Evolutionary conservation across 2,329 filamentous ascomycete species (phyloP).

Genomic region (Fulvia fulva): DNA sequence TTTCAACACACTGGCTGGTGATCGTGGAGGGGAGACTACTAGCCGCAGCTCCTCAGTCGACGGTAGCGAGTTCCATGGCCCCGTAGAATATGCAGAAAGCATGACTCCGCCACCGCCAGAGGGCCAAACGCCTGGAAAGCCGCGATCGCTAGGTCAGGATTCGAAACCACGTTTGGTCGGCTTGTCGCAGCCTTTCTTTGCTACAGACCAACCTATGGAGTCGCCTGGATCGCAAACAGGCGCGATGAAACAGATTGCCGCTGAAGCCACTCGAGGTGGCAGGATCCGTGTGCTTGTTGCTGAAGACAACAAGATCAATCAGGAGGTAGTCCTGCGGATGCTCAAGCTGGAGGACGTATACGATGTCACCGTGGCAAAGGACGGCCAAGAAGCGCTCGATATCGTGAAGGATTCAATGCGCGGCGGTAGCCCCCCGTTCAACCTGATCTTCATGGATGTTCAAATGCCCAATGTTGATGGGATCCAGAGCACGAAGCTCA

Average conservation of each 20-base stretch:
- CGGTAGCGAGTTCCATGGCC: slow-evolving; percentile 10
- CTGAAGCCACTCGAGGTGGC: slow-evolving; percentile 53
- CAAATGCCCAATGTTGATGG: slow-evolving; percentile 68
- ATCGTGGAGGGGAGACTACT: slow-evolving; percentile 13
- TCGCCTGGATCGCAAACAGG: slow-evolving; percentile 59
- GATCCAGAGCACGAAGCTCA: slow-evolving; percentile 77
- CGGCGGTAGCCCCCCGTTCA: slow-evolving; percentile 58
- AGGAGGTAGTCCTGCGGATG: slow-evolving; percentile 60
- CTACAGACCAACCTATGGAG: slow-evolving; percentile 45
- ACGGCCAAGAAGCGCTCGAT: slow-evolving; percentile 72
- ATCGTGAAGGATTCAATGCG: slow-evolving; percentile 79
- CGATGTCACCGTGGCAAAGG: slow-evolving; percentile 73
- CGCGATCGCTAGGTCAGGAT: slow-evolving; percentile 44
- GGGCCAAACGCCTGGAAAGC: slow-evolving; percentile 6
- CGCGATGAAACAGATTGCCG: slow-evolving; percentile 62
- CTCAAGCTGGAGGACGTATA: slow-evolving; percentile 74
- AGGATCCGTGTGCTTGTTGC: slow-evolving; percentile 81
- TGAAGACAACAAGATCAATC: slow-evolving; percentile 64
- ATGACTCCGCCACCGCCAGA: slow-evolving; percentile 24
- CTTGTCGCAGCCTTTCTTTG: slow-evolving; percentile 78
- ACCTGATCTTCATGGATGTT: slow-evolving; percentile 70
- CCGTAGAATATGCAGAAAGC: slow-evolving; percentile 14
- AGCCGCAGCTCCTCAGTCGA: slow-evolving; percentile 18
- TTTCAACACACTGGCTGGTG: slow-evolving; percentile 38
- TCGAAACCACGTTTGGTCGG: slow-evolving; percentile 76